phyloP scores from a whole-genome alignment of 1,284 basidiomycete species.

The Malassezia cuniculi region DNA sequence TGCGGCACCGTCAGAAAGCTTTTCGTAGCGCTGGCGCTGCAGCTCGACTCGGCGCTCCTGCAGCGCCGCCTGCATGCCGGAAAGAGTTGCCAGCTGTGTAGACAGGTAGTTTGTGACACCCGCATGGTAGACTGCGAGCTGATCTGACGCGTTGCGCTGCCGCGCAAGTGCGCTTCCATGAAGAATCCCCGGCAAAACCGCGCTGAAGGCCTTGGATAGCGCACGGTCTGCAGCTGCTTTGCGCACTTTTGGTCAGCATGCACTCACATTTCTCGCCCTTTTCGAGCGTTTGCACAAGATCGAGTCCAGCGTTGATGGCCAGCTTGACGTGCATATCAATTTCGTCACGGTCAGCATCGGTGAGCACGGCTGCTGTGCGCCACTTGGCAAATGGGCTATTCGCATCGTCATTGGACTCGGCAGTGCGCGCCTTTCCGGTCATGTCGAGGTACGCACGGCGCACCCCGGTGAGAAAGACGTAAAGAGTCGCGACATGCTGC shows the following conservation, averaged over 20 bases:
- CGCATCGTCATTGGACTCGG: neutral
- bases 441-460: conserved; percentile 11
- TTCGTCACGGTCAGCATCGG: conserved; percentile 74
- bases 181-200: conserved; percentile 2
- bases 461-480: conserved; percentile 4
- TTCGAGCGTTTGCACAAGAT: conserved; percentile 72
- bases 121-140: conserved; percentile 62
- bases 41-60: conserved; percentile 52
- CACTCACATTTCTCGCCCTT: conserved; percentile 64
- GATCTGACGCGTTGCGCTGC: conserved; percentile 2
- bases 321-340: conserved; percentile 75
- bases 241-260: conserved; percentile 3
- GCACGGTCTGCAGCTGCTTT: conserved; percentile 4
- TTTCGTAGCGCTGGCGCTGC: conserved; percentile 19
- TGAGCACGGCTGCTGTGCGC: conserved; percentile 53
- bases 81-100: conserved; percentile 61
- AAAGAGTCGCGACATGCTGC: conserved; percentile 11
- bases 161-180: neutral
- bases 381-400: conserved; percentile 24
- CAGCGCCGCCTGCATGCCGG: conserved; percentile 66
- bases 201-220: neutral
- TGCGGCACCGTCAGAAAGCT: conserved; percentile 6
- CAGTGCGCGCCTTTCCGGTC: neutral
- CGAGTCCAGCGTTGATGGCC: conserved; percentile 65
- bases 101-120: conserved; percentile 73